Conservation (phyloP, 306 rosid species). For the Castanea sativa region DNA sequence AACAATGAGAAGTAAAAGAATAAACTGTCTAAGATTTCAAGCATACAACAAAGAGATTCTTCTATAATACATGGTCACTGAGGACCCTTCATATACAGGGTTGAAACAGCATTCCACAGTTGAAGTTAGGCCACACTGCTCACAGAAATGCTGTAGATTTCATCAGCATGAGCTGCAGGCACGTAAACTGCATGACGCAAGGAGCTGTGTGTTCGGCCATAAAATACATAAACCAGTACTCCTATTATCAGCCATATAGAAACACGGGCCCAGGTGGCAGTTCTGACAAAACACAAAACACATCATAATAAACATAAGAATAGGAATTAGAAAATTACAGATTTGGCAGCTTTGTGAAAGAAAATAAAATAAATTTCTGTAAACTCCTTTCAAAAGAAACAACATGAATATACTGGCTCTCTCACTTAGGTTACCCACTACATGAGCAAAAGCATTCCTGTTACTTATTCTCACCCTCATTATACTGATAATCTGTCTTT, state of each 20-base stretch:
- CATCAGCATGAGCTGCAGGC: constrained; percentile 39
- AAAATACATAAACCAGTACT: constrained; percentile 50
- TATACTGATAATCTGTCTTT: background rate
- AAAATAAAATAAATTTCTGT: background rate
- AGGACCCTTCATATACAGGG: background rate
- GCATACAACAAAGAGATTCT: background rate
- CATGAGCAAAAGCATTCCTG: background rate
- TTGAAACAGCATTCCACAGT: background rate
- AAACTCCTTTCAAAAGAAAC: background rate
- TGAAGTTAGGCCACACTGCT: constrained; percentile 30
- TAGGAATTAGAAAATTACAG: background rate
- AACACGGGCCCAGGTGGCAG: constrained; percentile 75
- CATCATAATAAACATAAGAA: background rate
- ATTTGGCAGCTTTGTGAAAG: background rate
- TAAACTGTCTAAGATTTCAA: background rate
- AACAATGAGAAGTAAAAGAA: background rate
- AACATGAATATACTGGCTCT: background rate
- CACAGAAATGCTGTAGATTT: constrained; percentile 34
- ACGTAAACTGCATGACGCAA: constrained; percentile 61
- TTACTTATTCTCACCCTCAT: background rate
- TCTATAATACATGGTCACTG: background rate
- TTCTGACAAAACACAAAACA: constrained; percentile 39
- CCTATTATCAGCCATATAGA: constrained; percentile 78
- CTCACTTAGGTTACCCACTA: background rate
- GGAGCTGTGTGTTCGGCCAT: constrained; percentile 79